Base-by-base conservation (phyloP, 164 flowering plant species). In the Houttuynia cordata region DNA sequence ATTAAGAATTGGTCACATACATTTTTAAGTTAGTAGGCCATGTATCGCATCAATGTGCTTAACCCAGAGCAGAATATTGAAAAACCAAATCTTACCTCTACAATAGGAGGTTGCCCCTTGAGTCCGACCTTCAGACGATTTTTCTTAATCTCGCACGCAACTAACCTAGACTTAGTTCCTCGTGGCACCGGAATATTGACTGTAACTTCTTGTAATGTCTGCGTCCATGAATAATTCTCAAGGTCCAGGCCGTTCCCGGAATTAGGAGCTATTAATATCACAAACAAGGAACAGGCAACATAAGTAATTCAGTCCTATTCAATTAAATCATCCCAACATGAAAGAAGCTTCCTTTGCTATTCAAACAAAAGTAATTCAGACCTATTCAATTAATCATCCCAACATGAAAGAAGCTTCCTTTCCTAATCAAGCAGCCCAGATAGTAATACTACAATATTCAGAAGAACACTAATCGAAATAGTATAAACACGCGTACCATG, bases 151-250 rank as follows among this genome's bases (percentile, higher is more conserved):
- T 90, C 94, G 68, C 87, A 86, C 2, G 54, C 69, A 62, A 93
- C 70, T 66, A 76, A 83, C 75, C 85, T 81, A 47, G 96, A 80
- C 67, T 83, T 90, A 19, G 97, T 93, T 66, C 97, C 97, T 53
- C 68, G 65, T 52, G 99, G 94, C 4, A 93, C 78, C 24, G 97
- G 92, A 51, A 93, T 59, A 62, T 53, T 79, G 18, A 93, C 68
- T 39, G 73, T 81, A 24, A 82, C 87, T 77, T 90, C 98, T 64
- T 81, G 97, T 50, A 93, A 70, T 30, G 86, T 76, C 70, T 93
- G 97, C 7, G 79, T 83, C 99, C 99, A 93, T 3, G 92, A 84
- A 64, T 90, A 87, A 0, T 83, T 83, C 40, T 93, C 99, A 67
- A 93, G 67, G 70, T 93, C 99, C 62, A 90, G 81, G 10, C 97